A percentile compares a stretch with the other conserved stretches of the same genome.
phyloP scores from a whole-genome alignment of 2,329 filamentous ascomycete species.

The Cladobotryum mycophilum region DNA sequence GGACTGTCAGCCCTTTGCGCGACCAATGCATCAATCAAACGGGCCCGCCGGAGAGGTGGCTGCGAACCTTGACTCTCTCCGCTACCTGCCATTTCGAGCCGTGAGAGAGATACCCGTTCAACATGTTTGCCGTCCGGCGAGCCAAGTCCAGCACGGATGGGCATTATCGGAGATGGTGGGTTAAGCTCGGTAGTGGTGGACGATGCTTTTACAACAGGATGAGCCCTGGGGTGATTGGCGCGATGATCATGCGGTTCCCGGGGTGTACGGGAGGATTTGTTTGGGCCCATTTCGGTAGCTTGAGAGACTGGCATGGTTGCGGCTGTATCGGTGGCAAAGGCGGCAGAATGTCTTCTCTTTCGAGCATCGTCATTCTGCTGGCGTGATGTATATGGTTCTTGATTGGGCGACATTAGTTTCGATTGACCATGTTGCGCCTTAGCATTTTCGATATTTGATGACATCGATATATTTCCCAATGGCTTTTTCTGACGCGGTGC shows the following conservation, averaged over 20 bases:
- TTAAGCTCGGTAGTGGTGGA: not conserved
- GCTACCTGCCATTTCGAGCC: too few species aligned
- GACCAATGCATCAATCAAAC: constrained; percentile 11
- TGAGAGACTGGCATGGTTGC: not conserved
- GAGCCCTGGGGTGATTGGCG: not conserved
- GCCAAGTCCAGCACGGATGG: not conserved
- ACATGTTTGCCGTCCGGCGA: too few species aligned
- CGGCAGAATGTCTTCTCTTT: not conserved
- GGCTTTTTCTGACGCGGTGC: not conserved
- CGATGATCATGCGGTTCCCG: not conserved
- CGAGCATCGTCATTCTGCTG: not conserved
- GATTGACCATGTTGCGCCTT: not conserved
- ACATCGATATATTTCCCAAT: not conserved
- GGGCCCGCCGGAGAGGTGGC: constrained; percentile 3
- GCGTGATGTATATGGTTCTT: not conserved
- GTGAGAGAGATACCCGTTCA: too few species aligned
- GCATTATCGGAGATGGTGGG: not conserved
- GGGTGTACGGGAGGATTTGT: not conserved
- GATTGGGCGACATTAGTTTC: not conserved
- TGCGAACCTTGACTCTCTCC: not conserved
- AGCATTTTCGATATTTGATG: not conserved
- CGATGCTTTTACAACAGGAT: not conserved
- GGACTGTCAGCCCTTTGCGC: constrained; percentile 1
- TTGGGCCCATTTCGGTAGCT: not conserved
- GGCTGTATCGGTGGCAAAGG: not conserved